A percentile compares a stretch with the other conserved stretches of the same genome.
phyloP scores from a whole-genome alignment of 2,329 filamentous ascomycete genomes.

The Penicillium sp. region DNA sequence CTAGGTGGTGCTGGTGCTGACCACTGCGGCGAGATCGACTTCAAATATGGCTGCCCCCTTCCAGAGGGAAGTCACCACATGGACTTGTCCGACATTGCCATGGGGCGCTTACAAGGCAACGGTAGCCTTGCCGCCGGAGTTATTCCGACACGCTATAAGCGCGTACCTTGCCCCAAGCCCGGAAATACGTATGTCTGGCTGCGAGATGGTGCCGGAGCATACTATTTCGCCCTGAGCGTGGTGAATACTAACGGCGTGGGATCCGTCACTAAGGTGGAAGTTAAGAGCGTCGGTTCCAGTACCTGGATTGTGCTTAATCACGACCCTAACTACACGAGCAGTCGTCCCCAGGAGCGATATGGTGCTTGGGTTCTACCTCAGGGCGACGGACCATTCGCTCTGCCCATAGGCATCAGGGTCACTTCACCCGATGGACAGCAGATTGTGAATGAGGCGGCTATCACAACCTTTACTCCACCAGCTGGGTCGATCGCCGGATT shows the following conservation, averaged over 20 bases:
- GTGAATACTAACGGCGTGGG: neutral
- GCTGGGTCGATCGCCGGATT: neutral
- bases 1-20: slow-evolving; percentile 1
- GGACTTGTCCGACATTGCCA: slow-evolving; percentile 2
- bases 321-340: slow-evolving; percentile 3
- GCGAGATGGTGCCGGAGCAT: neutral
- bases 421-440: slow-evolving; percentile 2
- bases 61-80: neutral
- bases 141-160: neutral
- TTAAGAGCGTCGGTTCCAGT: neutral
- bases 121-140: neutral
- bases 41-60: slow-evolving; percentile 2
- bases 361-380: slow-evolving; percentile 1
- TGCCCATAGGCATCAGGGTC: neutral
- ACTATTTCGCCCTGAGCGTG: neutral
- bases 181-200: neutral
- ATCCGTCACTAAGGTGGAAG: neutral
- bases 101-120: slow-evolving; percentile 3
- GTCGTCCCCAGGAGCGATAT: slow-evolving; percentile 2
- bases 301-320: neutral
- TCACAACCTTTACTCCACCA: neutral
- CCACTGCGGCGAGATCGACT: slow-evolving; percentile 4
- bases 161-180: neutral
- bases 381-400: neutral
- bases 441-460: slow-evolving; percentile 2